Conservation (phyloP, 352 stramenopile genomes). For the Globisporangium takayamanum region DNA sequence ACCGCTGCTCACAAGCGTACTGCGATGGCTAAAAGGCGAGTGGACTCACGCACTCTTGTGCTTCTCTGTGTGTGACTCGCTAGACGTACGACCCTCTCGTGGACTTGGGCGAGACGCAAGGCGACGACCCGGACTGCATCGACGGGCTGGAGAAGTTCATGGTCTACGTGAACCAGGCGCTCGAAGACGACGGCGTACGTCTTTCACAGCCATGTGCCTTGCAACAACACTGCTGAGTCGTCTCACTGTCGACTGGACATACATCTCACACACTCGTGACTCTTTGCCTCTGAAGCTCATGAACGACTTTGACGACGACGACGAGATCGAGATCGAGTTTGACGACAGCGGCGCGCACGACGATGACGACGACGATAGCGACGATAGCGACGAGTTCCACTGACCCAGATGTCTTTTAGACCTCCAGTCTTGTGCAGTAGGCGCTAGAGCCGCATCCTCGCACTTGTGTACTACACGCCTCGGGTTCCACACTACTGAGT, state of each 20-base stretch:
- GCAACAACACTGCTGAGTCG: no score
- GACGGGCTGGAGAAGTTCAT: slow-evolving; percentile 51
- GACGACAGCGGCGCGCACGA: slow-evolving; percentile 24
- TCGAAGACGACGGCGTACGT: slow-evolving; percentile 42
- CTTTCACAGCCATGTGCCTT: neutral
- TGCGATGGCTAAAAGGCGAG: neutral
- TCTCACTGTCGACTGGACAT: no score
- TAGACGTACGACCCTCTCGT: slow-evolving; percentile 67
- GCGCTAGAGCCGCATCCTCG: no score
- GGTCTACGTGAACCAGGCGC: slow-evolving; percentile 46
- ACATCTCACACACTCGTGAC: neutral
- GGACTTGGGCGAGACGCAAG: slow-evolving; percentile 39
- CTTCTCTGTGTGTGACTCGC: neutral
- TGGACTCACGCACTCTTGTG: neutral
- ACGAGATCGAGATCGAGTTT: slow-evolving; percentile 16
- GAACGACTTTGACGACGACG: slow-evolving; percentile 28
- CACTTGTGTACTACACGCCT: no score
- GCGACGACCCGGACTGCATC: slow-evolving; percentile 34
- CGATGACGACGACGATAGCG: slow-evolving; percentile 19
- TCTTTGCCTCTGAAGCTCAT: slow-evolving; percentile 5
- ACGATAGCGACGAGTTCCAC: slow-evolving; percentile 18
- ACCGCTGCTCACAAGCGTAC: no score
- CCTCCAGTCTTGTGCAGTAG: no score
- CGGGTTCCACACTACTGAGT: no score
- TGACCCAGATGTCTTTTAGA: neutral